Conservation (phyloP, 257 asterid genomes). For the Avicennia marina region DNA sequence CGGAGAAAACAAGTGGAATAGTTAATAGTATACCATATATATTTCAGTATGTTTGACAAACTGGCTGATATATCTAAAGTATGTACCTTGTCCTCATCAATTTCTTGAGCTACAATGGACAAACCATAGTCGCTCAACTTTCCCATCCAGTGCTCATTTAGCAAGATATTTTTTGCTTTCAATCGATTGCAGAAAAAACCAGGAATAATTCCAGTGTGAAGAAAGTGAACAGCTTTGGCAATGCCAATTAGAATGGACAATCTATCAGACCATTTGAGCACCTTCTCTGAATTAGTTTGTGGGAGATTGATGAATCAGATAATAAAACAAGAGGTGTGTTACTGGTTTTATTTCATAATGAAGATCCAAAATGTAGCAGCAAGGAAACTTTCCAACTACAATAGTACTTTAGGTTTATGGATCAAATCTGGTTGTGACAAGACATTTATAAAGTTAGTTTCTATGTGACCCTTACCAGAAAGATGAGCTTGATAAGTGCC, state of each 20-base stretch:
- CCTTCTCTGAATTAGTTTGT: not conserved
- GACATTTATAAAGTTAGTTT: too few species aligned
- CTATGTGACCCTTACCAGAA: slow-evolving; percentile 38
- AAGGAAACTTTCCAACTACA: too few species aligned
- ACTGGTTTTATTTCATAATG: too few species aligned
- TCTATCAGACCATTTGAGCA: slow-evolving; percentile 65
- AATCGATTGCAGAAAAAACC: slow-evolving; percentile 51
- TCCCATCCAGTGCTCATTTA: slow-evolving; percentile 51
- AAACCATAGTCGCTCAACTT: slow-evolving; percentile 73
- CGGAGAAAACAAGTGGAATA: too few species aligned
- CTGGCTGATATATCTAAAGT: too few species aligned
- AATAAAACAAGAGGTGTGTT: too few species aligned
- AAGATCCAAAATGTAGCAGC: too few species aligned
- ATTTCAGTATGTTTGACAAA: too few species aligned
- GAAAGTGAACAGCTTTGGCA: slow-evolving; percentile 78
- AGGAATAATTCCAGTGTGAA: slow-evolving; percentile 77
- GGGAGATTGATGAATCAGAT: too few species aligned
- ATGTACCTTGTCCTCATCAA: too few species aligned
- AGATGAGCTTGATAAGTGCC: slow-evolving; percentile 55
- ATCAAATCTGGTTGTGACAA: too few species aligned
- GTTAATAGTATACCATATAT: too few species aligned
- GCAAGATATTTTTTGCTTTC: slow-evolving; percentile 53
- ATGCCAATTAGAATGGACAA: slow-evolving; percentile 45
- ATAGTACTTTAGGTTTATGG: not conserved
- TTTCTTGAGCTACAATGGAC: slow-evolving; percentile 52